Evolutionary conservation across 202 grass and related monocot species (phyloP).

Genomic region (Schoenoplectus tabernaemontani): DNA sequence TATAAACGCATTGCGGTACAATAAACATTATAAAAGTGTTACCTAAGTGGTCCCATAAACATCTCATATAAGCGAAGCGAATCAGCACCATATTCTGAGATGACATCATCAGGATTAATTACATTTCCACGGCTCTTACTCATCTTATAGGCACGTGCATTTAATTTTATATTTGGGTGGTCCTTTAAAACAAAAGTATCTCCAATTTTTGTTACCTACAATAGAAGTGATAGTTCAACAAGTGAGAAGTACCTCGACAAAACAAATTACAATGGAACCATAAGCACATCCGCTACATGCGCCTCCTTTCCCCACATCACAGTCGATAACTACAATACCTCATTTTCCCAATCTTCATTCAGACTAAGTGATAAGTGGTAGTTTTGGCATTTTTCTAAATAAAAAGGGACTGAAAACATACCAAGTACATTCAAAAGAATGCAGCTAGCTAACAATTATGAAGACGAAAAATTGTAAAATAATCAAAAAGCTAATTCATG

Average conservation of each 20-base stretch:
- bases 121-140: conserved; percentile 99
- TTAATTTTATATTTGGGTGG: conserved; percentile 52
- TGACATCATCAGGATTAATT: conserved; percentile 90
- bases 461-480: conserved; percentile 10
- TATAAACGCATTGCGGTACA: background rate
- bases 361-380: background rate
- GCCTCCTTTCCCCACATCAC: background rate
- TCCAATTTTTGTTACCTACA: conserved; percentile 78
- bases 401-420: background rate
- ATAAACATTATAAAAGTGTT: background rate
- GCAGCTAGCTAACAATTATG: too few species aligned
- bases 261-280: background rate
- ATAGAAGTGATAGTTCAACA: background rate
- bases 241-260: background rate
- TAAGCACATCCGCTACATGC: background rate
- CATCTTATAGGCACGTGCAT: conserved; percentile 88
- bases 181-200: conserved; percentile 88
- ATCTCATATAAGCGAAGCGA: conserved; percentile 98
- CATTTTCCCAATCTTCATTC: background rate
- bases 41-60: conserved; percentile 99
- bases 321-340: background rate
- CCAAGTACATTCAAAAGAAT: background rate
- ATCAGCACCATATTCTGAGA: conserved; percentile 93
- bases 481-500: conserved; percentile 24
- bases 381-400: conserved; percentile 1